Conservation (phyloP, 1,284 basidiomycete genomes). For the Retiboletus flavoniger region DNA sequence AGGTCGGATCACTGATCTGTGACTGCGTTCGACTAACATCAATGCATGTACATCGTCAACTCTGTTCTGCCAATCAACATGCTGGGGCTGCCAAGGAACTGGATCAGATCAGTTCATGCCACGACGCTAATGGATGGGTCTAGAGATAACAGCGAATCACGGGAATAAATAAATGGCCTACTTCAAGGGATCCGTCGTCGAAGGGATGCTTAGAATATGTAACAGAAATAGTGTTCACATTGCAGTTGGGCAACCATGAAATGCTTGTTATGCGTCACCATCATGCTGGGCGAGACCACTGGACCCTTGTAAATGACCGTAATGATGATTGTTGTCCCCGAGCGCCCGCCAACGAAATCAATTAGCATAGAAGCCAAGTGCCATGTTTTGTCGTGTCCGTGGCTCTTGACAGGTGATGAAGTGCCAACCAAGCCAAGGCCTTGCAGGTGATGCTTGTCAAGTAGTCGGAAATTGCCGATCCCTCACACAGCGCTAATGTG, state of each 20-base stretch:
- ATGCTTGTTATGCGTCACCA: background rate
- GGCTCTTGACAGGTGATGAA: background rate
- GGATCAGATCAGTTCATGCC: background rate
- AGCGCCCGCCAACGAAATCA: background rate
- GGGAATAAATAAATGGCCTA: background rate
- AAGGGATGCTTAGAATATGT: background rate
- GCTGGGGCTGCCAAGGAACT: background rate
- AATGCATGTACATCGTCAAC: too few species aligned
- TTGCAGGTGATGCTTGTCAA: background rate
- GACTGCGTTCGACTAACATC: too few species aligned
- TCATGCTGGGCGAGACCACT: background rate
- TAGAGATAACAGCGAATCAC: background rate
- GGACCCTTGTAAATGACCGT: background rate
- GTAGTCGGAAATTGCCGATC: slow-evolving; percentile 26
- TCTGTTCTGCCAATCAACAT: background rate
- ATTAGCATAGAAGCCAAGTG: background rate
- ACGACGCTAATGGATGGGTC: too few species aligned
- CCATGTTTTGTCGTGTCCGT: background rate
- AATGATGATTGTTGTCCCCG: background rate
- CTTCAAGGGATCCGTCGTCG: background rate
- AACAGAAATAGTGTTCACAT: background rate
- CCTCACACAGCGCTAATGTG: background rate
- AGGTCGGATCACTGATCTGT: too few species aligned
- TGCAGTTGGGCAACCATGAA: background rate
- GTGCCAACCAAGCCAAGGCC: background rate